Conservation (phyloP, 2,329 filamentous ascomycete species). For the Ilyonectria destructans region DNA sequence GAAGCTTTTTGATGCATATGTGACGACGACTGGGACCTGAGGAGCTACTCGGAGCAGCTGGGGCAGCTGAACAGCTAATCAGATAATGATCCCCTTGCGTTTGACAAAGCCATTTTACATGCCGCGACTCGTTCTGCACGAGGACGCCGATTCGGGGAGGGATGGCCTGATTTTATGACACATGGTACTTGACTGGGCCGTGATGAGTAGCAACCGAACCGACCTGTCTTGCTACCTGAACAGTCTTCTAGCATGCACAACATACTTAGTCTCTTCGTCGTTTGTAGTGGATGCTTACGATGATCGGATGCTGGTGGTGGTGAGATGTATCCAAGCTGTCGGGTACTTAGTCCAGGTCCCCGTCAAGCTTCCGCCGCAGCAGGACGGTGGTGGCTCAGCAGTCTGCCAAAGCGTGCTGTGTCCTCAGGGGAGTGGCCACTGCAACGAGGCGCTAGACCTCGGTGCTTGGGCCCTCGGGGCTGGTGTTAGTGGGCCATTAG, state of each 20-base stretch:
- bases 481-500: neutral
- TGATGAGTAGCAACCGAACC: neutral
- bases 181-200: neutral
- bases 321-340: conserved; percentile 11
- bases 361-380: conserved; percentile 14
- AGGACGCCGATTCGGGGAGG: neutral
- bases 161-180: conserved; percentile 1
- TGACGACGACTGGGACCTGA: neutral
- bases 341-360: conserved; percentile 13
- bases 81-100: neutral
- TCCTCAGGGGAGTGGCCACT: conserved; percentile 1
- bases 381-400: conserved; percentile 2
- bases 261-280: too few species aligned
- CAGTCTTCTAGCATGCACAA: too few species aligned
- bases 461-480: neutral
- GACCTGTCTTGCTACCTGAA: neutral
- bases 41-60: neutral
- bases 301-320: conserved; percentile 6
- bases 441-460: neutral
- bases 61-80: neutral
- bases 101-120: neutral
- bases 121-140: neutral
- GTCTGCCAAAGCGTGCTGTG: conserved; percentile 2
- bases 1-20: neutral
- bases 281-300: neutral